These are phyloP conservation scores for Trypanosoma congolense DNA, from an alignment of 208 protist genomes.

Conservation along the genomic window DNA sequence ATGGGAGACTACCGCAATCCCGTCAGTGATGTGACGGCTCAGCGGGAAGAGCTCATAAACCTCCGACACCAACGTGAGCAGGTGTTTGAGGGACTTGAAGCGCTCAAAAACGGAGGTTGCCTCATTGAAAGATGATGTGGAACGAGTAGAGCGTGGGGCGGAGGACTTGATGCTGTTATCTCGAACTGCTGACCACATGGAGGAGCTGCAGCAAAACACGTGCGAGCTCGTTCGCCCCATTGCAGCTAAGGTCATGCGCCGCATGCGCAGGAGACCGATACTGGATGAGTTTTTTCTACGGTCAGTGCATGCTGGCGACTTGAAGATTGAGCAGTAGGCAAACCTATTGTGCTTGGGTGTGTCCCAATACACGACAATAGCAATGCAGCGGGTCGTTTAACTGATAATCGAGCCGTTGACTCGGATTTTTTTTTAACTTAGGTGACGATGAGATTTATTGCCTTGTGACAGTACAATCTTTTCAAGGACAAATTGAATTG, in stretches of 20 bases:
- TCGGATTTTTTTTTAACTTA: not conserved
- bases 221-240: slow-evolving; percentile 7
- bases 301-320: slow-evolving; percentile 31
- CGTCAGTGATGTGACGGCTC: not conserved
- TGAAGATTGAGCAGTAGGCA: slow-evolving; percentile 52
- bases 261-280: slow-evolving; percentile 11
- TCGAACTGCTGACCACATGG: slow-evolving; percentile 16
- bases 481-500: not conserved
- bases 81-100: not conserved
- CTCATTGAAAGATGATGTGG: slow-evolving; percentile 14
- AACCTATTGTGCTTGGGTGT: slow-evolving; percentile 16
- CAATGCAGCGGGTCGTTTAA: not conserved
- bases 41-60: slow-evolving; percentile 1
- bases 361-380: not conserved
- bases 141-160: slow-evolving; percentile 8
- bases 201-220: slow-evolving; percentile 13
- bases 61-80: slow-evolving; percentile 4
- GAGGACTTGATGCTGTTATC: slow-evolving; percentile 2
- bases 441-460: slow-evolving; percentile 10
- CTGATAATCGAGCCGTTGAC: not conserved
- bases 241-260: slow-evolving; percentile 10
- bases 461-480: not conserved
- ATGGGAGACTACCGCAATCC: not conserved
- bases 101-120: slow-evolving; percentile 7
- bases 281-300: slow-evolving; percentile 32